Conservation (phyloP, 1,284 basidiomycete genomes). For the Exobasidium rhododendri region DNA sequence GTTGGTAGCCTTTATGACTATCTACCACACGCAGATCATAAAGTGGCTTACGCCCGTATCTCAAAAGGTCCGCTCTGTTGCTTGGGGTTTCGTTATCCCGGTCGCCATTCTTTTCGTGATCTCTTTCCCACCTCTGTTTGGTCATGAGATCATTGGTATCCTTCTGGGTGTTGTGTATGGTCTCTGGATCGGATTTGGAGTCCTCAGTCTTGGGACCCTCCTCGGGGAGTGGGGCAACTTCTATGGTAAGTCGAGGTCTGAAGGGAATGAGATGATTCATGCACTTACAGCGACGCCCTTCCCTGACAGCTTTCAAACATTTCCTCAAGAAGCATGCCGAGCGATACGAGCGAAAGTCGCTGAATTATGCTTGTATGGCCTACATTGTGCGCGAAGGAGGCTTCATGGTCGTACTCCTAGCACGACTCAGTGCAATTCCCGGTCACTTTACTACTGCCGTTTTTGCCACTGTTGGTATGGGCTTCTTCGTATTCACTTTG, state of each 20-base stretch:
- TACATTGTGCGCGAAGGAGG: slow-evolving; percentile 74
- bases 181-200: slow-evolving; percentile 50
- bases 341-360: slow-evolving; percentile 68
- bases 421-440: slow-evolving; percentile 74
- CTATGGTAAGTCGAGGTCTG: slow-evolving; percentile 16
- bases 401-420: slow-evolving; percentile 68
- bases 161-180: slow-evolving; percentile 67
- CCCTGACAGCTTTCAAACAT: slow-evolving; percentile 69
- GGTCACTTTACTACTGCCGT: slow-evolving; percentile 66
- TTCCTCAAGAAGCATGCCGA: slow-evolving; percentile 65
- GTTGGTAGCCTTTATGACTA: slow-evolving; percentile 63
- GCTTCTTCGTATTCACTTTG: slow-evolving; percentile 67
- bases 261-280: not conserved
- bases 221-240: slow-evolving; percentile 49
- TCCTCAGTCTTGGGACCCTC: slow-evolving; percentile 39
- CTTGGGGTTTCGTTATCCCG: slow-evolving; percentile 74
- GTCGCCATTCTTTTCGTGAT: slow-evolving; percentile 74
- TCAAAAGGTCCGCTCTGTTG: slow-evolving; percentile 63
- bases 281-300: slow-evolving; percentile 34
- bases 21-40: slow-evolving; percentile 64
- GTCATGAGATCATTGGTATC: slow-evolving; percentile 72
- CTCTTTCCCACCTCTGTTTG: slow-evolving; percentile 60
- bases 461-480: slow-evolving; percentile 70
- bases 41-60: slow-evolving; percentile 66
- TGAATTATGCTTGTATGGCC: slow-evolving; percentile 73